Evolutionary conservation across 169 alveolate genomes (phyloP).

Genomic region (Cryptosporidium xiaoi): DNA sequence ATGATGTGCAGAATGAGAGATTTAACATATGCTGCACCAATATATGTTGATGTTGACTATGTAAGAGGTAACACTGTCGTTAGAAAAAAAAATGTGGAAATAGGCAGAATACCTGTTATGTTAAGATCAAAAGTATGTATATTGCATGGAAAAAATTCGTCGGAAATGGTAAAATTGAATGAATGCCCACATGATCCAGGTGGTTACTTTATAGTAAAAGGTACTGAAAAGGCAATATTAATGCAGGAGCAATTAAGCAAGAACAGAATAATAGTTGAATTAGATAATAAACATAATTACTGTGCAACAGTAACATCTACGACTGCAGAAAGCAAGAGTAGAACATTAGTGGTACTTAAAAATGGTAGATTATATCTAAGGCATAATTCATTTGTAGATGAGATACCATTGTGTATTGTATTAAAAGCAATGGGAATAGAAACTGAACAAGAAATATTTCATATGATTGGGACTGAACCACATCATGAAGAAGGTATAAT

Average conservation of each 20-base stretch:
- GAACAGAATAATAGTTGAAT: constrained; percentile 98
- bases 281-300: constrained; percentile 91
- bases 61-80: constrained; percentile 90
- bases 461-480: constrained; percentile 90
- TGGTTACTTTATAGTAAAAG: constrained; percentile 98
- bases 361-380: constrained; percentile 92
- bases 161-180: constrained; percentile 82
- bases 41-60: constrained; percentile 95
- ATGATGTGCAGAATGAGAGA: constrained; percentile 97
- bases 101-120: constrained; percentile 98
- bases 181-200: constrained; percentile 97
- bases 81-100: constrained; percentile 87
- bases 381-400: constrained; percentile 95
- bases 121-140: constrained; percentile 92
- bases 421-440: constrained; percentile 98
- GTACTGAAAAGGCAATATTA: constrained; percentile 97
- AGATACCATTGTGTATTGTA: constrained; percentile 95
- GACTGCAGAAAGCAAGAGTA: constrained; percentile 96
- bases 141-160: constrained; percentile 80
- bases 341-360: constrained; percentile 95
- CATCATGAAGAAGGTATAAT: constrained; percentile 82
- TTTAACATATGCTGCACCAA: constrained; percentile 97
- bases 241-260: constrained; percentile 98
- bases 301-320: constrained; percentile 97
- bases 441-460: constrained; percentile 97